These are phyloP conservation scores for Lentinula guzmanii DNA, from an alignment of 768 basidiomycete species.

Conservation along the genomic window DNA sequence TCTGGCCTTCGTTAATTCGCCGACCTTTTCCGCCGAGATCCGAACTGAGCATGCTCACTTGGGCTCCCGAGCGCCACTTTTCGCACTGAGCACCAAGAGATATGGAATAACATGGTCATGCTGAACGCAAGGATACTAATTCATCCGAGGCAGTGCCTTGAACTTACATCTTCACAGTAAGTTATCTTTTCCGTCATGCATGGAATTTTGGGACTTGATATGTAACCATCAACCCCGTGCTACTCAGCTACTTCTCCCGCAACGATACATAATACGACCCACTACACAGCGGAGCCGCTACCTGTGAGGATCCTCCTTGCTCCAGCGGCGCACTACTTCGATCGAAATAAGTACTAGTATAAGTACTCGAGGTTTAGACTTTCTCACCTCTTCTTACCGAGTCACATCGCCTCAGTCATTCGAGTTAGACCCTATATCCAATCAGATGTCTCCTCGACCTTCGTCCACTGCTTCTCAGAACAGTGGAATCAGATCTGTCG, in stretches of 20 bases:
- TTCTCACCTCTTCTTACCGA: background rate
- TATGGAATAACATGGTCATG: too few species aligned
- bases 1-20: too few species aligned
- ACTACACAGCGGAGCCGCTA: background rate
- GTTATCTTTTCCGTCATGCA: background rate
- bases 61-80: too few species aligned
- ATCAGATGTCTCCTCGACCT: background rate
- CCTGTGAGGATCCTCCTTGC: background rate
- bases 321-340: background rate
- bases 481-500: background rate
- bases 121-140: too few species aligned
- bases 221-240: background rate
- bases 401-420: background rate
- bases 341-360: background rate
- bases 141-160: too few species aligned
- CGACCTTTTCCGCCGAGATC: too few species aligned
- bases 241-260: background rate
- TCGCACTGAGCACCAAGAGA: too few species aligned
- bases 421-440: background rate
- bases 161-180: background rate
- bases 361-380: background rate
- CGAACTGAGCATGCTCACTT: too few species aligned
- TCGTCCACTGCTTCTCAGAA: background rate
- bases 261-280: background rate
- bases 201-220: background rate